Evolutionary conservation across 805 yeast genomes (phyloP).

Genomic region (Spathaspora girioi): DNA sequence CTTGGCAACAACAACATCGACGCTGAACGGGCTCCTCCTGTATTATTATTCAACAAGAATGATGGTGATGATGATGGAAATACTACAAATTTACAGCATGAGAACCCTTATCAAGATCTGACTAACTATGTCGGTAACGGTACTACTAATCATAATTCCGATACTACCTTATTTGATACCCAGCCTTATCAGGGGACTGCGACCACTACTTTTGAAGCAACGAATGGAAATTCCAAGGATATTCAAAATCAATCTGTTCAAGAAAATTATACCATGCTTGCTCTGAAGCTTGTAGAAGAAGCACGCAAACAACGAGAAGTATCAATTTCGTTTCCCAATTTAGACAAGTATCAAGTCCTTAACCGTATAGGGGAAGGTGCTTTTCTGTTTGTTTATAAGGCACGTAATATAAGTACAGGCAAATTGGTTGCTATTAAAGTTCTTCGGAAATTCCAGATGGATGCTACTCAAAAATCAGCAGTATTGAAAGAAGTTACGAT

Average conservation of each 20-base stretch:
- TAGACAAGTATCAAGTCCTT: slow-evolving; percentile 41
- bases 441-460: slow-evolving; percentile 68
- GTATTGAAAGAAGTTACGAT: slow-evolving; percentile 79
- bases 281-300: slow-evolving; percentile 34
- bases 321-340: slow-evolving; percentile 20
- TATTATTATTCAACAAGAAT: background rate
- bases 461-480: slow-evolving; percentile 57
- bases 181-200: slow-evolving; percentile 1
- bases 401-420: slow-evolving; percentile 36
- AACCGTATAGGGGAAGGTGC: slow-evolving; percentile 79
- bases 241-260: slow-evolving; percentile 2
- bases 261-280: slow-evolving; percentile 20
- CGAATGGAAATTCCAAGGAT: background rate
- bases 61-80: background rate
- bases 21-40: background rate
- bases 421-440: slow-evolving; percentile 52
- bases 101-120: background rate
- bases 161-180: background rate
- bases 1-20: slow-evolving; percentile 1
- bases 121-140: background rate
- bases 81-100: background rate
- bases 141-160: background rate
- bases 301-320: slow-evolving; percentile 19
- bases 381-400: slow-evolving; percentile 70
- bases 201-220: background rate